A percentile compares a stretch with the other conserved stretches of the same genome.
Conservation (phyloP, 2,329 filamentous ascomycete species). For the Trichoderma harzianum region DNA sequence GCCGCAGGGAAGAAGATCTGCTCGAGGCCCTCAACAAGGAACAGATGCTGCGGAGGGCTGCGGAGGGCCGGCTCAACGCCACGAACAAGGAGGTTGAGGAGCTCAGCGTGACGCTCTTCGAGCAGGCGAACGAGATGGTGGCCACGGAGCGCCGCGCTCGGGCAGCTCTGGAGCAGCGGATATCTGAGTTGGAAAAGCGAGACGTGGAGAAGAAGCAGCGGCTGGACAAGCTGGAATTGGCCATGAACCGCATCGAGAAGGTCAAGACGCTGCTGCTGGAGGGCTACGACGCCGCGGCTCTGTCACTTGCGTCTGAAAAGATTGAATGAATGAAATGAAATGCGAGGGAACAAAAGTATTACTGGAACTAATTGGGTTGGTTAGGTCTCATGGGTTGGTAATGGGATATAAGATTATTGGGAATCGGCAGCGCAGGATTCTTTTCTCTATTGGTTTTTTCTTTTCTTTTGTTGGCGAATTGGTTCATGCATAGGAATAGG, state of each 20-base stretch:
- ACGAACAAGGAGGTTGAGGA: slow-evolving; percentile 76
- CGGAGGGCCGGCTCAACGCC: slow-evolving; percentile 64
- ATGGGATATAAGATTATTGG: neutral
- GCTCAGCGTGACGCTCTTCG: slow-evolving; percentile 69
- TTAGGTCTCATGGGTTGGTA: neutral
- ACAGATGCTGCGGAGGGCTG: slow-evolving; percentile 61
- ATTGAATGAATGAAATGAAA: neutral
- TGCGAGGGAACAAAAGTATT: neutral
- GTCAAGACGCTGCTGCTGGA: slow-evolving; percentile 57
- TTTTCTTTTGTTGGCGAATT: neutral
- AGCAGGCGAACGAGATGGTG: slow-evolving; percentile 86
- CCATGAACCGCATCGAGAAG: slow-evolving; percentile 67
- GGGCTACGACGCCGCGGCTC: slow-evolving; percentile 25
- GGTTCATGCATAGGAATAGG: neutral
- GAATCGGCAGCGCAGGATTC: neutral
- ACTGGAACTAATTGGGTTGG: neutral
- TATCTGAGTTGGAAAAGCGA: slow-evolving; percentile 64
- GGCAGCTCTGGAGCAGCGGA: slow-evolving; percentile 67
- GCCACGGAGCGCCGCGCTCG: slow-evolving; percentile 69
- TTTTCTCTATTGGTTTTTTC: neutral
- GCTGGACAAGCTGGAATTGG: slow-evolving; percentile 67
- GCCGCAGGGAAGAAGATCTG: slow-evolving; percentile 47
- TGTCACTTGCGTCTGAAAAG: neutral
- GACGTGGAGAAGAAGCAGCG: slow-evolving; percentile 67
- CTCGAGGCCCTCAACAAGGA: slow-evolving; percentile 63